Conservation (phyloP, 352 stramenopile species). For the Phytophthora chlamydospora region DNA sequence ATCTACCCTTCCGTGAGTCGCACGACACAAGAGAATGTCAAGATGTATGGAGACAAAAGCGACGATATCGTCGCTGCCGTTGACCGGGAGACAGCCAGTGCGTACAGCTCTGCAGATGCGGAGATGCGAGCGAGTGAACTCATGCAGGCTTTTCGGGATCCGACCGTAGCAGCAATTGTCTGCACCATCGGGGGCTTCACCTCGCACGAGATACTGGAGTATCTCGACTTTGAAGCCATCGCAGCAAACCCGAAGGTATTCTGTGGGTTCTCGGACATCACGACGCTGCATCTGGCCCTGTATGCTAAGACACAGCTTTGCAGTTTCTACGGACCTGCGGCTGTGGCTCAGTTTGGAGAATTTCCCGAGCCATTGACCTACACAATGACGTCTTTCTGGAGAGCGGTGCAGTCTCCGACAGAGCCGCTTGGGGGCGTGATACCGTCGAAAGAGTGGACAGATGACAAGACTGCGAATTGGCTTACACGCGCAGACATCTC, state of each 20-base stretch:
- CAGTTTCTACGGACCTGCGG: slow-evolving; percentile 67
- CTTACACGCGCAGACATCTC: slow-evolving; percentile 48
- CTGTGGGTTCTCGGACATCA: slow-evolving; percentile 67
- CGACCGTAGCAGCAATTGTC: slow-evolving; percentile 47
- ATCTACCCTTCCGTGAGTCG: slow-evolving; percentile 50
- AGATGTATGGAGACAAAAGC: not conserved
- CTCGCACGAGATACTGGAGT: slow-evolving; percentile 65
- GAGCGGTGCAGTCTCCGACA: slow-evolving; percentile 22
- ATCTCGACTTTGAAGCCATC: slow-evolving; percentile 61
- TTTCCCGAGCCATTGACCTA: slow-evolving; percentile 56
- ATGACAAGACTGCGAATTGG: slow-evolving; percentile 75
- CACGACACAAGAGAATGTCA: slow-evolving; percentile 40
- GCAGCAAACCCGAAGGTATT: slow-evolving; percentile 58
- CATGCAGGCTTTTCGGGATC: slow-evolving; percentile 60
- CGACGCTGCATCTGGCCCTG: slow-evolving; percentile 64
- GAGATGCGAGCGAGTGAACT: slow-evolving; percentile 48
- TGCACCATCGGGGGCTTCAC: slow-evolving; percentile 67
- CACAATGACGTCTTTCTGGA: slow-evolving; percentile 51
- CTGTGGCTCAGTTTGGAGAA: slow-evolving; percentile 63
- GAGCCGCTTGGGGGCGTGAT: slow-evolving; percentile 39
- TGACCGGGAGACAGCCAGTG: slow-evolving; percentile 20
- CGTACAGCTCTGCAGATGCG: slow-evolving; percentile 58
- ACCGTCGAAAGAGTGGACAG: slow-evolving; percentile 56
- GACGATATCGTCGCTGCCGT: slow-evolving; percentile 10
- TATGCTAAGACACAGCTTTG: slow-evolving; percentile 47